Percentiles rank a stretch among this genome's conserved stretches.
phyloP scores from a whole-genome alignment of 208 protist species.

The Trypanosoma cruzi region DNA sequence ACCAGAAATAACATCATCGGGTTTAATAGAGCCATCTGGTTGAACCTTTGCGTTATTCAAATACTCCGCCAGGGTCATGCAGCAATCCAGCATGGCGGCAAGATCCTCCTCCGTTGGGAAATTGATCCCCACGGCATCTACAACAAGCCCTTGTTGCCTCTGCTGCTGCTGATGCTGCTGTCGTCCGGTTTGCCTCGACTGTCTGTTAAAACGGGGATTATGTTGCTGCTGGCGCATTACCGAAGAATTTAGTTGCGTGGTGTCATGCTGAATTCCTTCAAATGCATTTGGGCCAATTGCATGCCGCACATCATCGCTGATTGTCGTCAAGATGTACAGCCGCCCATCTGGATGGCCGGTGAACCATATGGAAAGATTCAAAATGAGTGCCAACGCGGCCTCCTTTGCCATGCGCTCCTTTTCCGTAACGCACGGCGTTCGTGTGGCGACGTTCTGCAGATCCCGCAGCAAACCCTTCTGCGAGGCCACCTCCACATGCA shows the following conservation, averaged over 20 bases:
- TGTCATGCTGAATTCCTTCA: constrained; percentile 62
- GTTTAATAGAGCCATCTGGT: constrained; percentile 31
- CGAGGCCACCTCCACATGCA: constrained; percentile 71
- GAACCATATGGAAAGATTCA: constrained; percentile 90
- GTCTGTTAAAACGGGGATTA: neutral
- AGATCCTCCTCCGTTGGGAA: constrained; percentile 61
- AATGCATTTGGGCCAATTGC: constrained; percentile 67
- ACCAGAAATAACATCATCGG: constrained; percentile 64
- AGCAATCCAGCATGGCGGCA: constrained; percentile 77
- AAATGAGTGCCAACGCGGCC: constrained; percentile 65
- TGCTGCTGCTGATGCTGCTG: constrained; percentile 6
- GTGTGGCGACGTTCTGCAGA: constrained; percentile 63
- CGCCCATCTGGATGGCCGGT: constrained; percentile 60
- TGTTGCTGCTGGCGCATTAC: neutral
- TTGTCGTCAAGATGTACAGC: constrained; percentile 60
- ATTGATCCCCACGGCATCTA: constrained; percentile 67
- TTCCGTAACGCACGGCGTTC: constrained; percentile 41
- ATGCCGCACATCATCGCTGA: constrained; percentile 70
- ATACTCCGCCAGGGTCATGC: constrained; percentile 81
- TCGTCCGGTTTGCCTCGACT: neutral
- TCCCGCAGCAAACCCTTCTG: constrained; percentile 84
- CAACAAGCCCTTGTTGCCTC: constrained; percentile 25
- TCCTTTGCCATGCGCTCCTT: constrained; percentile 55
- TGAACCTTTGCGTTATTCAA: constrained; percentile 53
- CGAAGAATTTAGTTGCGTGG: constrained; percentile 29